Evolutionary conservation across 2,329 filamentous ascomycete species (phyloP).

Genomic region (Penicillium hordei): DNA sequence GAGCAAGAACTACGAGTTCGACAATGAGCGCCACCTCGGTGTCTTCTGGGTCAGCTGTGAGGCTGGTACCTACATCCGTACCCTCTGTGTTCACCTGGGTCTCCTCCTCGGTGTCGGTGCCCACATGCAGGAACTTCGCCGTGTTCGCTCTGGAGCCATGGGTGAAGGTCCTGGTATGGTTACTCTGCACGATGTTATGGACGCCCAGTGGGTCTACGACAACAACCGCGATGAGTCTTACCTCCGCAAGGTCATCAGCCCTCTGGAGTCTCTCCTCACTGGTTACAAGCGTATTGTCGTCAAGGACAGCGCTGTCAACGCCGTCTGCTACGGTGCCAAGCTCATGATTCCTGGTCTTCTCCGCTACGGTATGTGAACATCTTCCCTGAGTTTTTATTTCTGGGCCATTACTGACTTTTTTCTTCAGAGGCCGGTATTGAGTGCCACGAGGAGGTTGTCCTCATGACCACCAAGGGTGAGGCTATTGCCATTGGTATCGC

Average conservation of each 20-base stretch:
- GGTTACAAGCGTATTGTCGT: slow-evolving; percentile 97
- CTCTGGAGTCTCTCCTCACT: slow-evolving; percentile 86
- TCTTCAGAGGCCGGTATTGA: slow-evolving; percentile 78
- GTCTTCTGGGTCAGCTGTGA: slow-evolving; percentile 99
- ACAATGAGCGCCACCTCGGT: slow-evolving; percentile 94
- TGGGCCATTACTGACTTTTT: slow-evolving; percentile 8
- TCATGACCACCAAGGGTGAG: slow-evolving; percentile 99
- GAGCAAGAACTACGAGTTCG: slow-evolving; percentile 94
- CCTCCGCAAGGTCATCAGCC: slow-evolving; percentile 85
- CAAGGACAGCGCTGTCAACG: slow-evolving; percentile 95
- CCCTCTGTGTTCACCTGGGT: slow-evolving; percentile 91
- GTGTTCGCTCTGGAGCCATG: slow-evolving; percentile 93
- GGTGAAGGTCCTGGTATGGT: slow-evolving; percentile 85
- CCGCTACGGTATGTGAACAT: slow-evolving; percentile 68
- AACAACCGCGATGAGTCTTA: slow-evolving; percentile 94
- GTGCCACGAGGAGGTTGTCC: slow-evolving; percentile 90
- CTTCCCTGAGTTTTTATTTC: neutral
- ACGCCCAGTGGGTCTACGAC: slow-evolving; percentile 94
- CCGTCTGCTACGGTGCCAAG: slow-evolving; percentile 97
- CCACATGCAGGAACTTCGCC: slow-evolving; percentile 96
- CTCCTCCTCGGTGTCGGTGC: slow-evolving; percentile 77
- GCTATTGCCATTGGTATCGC: slow-evolving; percentile 95
- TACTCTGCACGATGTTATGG: slow-evolving; percentile 90
- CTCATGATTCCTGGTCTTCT: slow-evolving; percentile 97
- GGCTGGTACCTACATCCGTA: slow-evolving; percentile 97